A percentile compares a stretch with the other conserved stretches of the same genome.
phyloP scores from a whole-genome alignment of 805 yeast species.

The Blastobotrys americana region DNA sequence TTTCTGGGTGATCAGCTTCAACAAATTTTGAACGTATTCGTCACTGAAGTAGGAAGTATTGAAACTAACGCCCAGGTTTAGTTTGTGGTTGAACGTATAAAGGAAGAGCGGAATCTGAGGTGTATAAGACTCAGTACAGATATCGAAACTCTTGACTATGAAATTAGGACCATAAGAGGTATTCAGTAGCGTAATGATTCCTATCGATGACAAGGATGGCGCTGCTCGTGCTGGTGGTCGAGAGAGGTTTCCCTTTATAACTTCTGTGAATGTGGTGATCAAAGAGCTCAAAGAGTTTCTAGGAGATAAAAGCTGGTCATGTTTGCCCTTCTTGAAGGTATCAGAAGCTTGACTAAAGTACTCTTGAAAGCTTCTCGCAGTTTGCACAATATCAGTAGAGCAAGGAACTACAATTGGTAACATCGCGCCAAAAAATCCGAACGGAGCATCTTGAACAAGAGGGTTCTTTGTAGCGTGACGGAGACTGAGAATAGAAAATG shows the following conservation, averaged over 20 bases:
- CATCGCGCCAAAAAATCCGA: conserved; percentile 6
- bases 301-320: neutral
- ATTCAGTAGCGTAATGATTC: neutral
- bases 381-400: neutral
- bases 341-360: neutral
- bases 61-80: conserved; percentile 2
- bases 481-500: conserved; percentile 2
- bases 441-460: neutral
- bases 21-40: neutral
- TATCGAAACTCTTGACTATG: conserved; percentile 1
- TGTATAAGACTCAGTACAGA: conserved; percentile 1
- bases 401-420: conserved; percentile 8
- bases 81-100: conserved; percentile 3
- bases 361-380: neutral
- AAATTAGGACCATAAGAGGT: conserved; percentile 1
- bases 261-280: neutral
- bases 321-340: neutral
- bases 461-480: neutral
- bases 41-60: conserved; percentile 5
- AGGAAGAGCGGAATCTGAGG: conserved; percentile 6
- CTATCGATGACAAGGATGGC: neutral
- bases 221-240: neutral
- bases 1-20: neutral
- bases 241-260: neutral
- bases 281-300: neutral